These are phyloP conservation scores for Fusarium floridanum DNA, from an alignment of 2,329 filamentous ascomycete species.

Conservation along the genomic window DNA sequence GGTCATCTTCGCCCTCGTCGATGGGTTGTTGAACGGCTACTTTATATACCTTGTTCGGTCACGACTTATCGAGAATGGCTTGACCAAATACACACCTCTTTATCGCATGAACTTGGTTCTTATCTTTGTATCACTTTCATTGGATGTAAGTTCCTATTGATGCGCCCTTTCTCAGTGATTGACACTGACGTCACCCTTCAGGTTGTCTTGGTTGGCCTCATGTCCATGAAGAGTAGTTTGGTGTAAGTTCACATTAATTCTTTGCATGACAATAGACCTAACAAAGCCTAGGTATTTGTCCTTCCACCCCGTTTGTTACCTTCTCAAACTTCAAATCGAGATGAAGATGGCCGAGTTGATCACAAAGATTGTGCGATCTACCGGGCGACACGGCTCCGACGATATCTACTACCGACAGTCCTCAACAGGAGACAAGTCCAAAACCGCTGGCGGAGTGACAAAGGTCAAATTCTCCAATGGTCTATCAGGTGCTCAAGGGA, in stretches of 20 bases:
- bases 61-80: slow-evolving; percentile 60
- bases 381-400: background rate
- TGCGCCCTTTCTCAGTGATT: too few relatives aligned
- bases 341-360: slow-evolving; percentile 65
- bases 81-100: slow-evolving; percentile 62
- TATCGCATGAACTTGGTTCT: slow-evolving; percentile 51
- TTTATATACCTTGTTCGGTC: slow-evolving; percentile 62
- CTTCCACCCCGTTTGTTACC: slow-evolving; percentile 61
- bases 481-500: background rate
- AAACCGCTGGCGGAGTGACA: background rate
- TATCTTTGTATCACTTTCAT: slow-evolving; percentile 42
- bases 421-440: slow-evolving; percentile 5
- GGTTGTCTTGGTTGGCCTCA: slow-evolving; percentile 44
- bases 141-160: slow-evolving; percentile 36
- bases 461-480: background rate
- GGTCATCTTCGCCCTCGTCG: slow-evolving; percentile 62
- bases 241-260: slow-evolving; percentile 36
- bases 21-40: slow-evolving; percentile 62
- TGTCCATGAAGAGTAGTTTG: slow-evolving; percentile 45
- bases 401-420: slow-evolving; percentile 26
- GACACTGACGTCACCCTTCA: background rate
- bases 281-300: slow-evolving; percentile 42
- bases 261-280: too few relatives aligned
- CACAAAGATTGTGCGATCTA: slow-evolving; percentile 47
- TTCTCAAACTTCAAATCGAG: slow-evolving; percentile 64